Evolutionary conservation across 2,329 filamentous ascomycete genomes (phyloP).

Genomic region (Tolypocladium pustulatum): DNA sequence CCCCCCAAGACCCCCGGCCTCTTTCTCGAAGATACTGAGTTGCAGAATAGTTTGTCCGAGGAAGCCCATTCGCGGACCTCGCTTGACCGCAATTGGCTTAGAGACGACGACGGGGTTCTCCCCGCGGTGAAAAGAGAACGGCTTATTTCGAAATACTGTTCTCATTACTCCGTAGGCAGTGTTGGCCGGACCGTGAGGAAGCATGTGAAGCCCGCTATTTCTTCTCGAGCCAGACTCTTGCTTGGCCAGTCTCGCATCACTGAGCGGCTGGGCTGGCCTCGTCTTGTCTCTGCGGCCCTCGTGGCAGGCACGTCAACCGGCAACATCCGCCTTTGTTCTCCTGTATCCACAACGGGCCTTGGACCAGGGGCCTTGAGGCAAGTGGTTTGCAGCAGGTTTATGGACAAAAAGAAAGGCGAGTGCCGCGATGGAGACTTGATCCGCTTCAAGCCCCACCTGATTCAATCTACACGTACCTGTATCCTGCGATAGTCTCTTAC

Average conservation of each 20-base stretch:
- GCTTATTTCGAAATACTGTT: neutral
- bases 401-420: neutral
- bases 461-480: neutral
- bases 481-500: neutral
- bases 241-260: neutral
- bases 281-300: neutral
- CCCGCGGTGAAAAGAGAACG: neutral
- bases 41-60: too few species aligned
- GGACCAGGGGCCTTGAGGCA: too few species aligned
- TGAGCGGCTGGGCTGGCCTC: neutral
- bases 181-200: neutral
- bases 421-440: neutral
- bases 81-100: neutral
- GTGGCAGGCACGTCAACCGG: neutral
- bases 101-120: neutral
- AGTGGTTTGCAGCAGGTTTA: neutral
- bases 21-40: too few species aligned
- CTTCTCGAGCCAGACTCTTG: neutral
- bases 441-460: neutral
- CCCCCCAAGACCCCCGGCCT: too few species aligned
- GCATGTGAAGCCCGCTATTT: neutral
- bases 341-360: neutral
- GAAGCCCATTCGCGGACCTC: neutral
- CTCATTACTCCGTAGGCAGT: neutral
- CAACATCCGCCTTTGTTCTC: neutral